These are phyloP conservation scores for Geotrichum aggregatum DNA, from an alignment of 1,139 yeast genomes.

Conservation along the genomic window DNA sequence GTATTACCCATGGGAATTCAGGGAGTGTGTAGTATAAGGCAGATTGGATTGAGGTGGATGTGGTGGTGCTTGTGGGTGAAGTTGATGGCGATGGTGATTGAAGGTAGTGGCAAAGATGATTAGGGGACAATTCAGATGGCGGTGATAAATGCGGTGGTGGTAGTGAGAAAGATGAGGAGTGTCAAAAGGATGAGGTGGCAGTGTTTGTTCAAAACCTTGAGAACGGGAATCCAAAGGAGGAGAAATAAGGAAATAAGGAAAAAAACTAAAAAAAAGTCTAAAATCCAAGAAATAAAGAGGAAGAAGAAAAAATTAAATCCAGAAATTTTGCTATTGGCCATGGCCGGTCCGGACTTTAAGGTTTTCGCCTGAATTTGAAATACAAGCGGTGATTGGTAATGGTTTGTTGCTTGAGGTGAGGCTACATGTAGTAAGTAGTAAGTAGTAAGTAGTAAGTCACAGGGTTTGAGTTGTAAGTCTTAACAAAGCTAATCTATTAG, in stretches of 20 bases:
- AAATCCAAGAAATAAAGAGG: neutral
- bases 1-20: constrained; percentile 34
- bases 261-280: neutral
- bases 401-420: neutral
- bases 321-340: no score
- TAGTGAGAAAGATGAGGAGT: neutral
- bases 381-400: no score
- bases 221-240: neutral
- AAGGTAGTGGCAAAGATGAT: neutral
- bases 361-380: neutral
- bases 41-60: constrained; percentile 7
- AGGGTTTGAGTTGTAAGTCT: no score
- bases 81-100: neutral
- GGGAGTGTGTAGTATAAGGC: constrained; percentile 5
- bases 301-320: no score
- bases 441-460: neutral
- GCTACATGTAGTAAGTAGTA: neutral
- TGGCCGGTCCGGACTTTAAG: no score
- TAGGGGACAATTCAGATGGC: neutral
- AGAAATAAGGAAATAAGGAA: constrained; percentile 4
- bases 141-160: neutral
- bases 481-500: no score
- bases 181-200: neutral
- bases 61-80: neutral
- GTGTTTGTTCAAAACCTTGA: neutral